Conservation (phyloP, 108 stramenopile genomes). For the Fragilaria radians region DNA sequence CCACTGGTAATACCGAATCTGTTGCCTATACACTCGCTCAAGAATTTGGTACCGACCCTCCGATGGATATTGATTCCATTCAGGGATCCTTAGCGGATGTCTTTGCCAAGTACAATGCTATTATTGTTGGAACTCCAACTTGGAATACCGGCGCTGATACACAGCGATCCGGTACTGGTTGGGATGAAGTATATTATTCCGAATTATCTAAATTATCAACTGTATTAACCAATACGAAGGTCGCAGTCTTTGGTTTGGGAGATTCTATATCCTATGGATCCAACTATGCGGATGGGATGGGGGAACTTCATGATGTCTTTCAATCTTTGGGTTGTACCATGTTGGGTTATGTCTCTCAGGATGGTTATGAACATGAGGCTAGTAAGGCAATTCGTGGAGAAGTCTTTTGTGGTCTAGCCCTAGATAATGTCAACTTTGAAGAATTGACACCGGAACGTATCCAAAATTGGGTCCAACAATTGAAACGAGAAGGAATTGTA, state of each 20-base stretch:
- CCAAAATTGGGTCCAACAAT: conserved; percentile 67
- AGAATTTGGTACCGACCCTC: conserved; percentile 61
- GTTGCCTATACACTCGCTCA: conserved; percentile 52
- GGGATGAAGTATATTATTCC: conserved; percentile 84
- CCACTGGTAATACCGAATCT: conserved; percentile 66
- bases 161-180: conserved; percentile 82
- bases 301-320: conserved; percentile 86
- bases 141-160: conserved; percentile 74
- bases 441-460: conserved; percentile 70
- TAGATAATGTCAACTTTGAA: conserved; percentile 82
- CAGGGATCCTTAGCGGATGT: conserved; percentile 45
- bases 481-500: conserved; percentile 69
- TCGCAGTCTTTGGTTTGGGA: conserved; percentile 85
- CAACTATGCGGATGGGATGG: conserved; percentile 86
- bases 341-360: conserved; percentile 66
- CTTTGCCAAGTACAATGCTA: conserved; percentile 56
- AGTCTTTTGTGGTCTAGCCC: conserved; percentile 74
- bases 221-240: conserved; percentile 63
- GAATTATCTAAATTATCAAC: conserved; percentile 54
- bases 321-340: conserved; percentile 66
- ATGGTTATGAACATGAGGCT: conserved; percentile 76
- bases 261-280: conserved; percentile 70
- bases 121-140: conserved; percentile 68
- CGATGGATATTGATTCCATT: conserved; percentile 68
- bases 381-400: conserved; percentile 81